These are phyloP conservation scores for Sugiyamaella sp. DNA, from an alignment of 1,139 yeast genomes.

Conservation along the genomic window DNA sequence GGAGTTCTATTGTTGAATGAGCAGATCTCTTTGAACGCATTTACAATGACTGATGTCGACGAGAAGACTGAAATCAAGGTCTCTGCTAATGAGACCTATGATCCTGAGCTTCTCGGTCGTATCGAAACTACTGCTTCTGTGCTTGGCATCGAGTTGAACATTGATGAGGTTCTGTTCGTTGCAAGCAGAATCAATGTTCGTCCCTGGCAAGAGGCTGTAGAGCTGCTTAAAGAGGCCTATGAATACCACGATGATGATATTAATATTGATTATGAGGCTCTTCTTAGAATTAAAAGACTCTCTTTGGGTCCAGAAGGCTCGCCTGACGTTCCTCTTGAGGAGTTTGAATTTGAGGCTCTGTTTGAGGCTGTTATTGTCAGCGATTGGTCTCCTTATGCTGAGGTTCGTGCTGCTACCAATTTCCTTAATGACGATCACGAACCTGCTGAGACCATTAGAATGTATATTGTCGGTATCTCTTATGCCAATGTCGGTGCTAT, in stretches of 20 bases:
- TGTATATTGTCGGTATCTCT: constrained; percentile 46
- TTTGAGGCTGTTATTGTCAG: constrained; percentile 48
- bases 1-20: too few relatives aligned
- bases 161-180: constrained; percentile 18
- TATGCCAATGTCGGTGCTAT: constrained; percentile 47
- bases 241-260: constrained; percentile 52
- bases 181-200: constrained; percentile 13
- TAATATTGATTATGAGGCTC: constrained; percentile 43
- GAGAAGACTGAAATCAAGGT: constrained; percentile 12
- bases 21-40: too few relatives aligned
- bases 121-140: constrained; percentile 20
- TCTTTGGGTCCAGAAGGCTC: constrained; percentile 30
- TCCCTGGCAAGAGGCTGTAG: constrained; percentile 37
- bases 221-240: constrained; percentile 46
- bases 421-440: constrained; percentile 52
- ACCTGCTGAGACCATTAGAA: constrained; percentile 51
- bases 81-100: constrained; percentile 3
- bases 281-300: constrained; percentile 35
- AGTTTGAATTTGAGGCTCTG: constrained; percentile 43
- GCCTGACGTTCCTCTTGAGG: constrained; percentile 26
- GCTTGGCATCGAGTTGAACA: constrained; percentile 12
- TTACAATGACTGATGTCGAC: constrained; percentile 27
- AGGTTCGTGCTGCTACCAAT: constrained; percentile 52
- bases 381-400: constrained; percentile 55
- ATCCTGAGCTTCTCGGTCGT: constrained; percentile 13